Conservation (phyloP, 2,329 filamentous ascomycete species). For the Podosphaera leucotricha region DNA sequence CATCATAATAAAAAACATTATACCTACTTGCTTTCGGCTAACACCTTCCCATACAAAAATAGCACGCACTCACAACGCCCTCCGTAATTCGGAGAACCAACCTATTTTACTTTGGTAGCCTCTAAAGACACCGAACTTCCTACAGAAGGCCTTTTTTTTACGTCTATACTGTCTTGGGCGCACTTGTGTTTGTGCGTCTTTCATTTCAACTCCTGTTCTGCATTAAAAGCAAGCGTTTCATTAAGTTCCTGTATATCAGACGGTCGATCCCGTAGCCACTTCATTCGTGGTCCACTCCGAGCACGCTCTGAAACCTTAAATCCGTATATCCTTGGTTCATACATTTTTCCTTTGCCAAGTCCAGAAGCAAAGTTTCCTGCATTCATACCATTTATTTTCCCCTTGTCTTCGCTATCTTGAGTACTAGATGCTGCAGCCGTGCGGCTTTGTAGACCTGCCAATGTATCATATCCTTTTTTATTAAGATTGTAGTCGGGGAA, state of each 20-base stretch:
- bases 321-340: conserved; percentile 89
- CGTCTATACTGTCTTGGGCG: conserved; percentile 3
- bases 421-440: conserved; percentile 11
- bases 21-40: neutral
- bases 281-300: conserved; percentile 80
- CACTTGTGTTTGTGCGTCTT: conserved; percentile 7
- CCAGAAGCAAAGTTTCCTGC: conserved; percentile 73
- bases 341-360: conserved; percentile 60
- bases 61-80: neutral
- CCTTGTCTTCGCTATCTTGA: conserved; percentile 21
- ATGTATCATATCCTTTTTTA: conserved; percentile 39
- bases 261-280: conserved; percentile 77
- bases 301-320: conserved; percentile 85
- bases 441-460: conserved; percentile 19
- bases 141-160: conserved; percentile 7
- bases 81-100: neutral
- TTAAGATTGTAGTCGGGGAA: conserved; percentile 88
- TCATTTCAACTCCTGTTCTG: conserved; percentile 22
- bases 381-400: conserved; percentile 64
- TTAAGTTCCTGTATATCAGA: conserved; percentile 61
- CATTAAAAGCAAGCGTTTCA: conserved; percentile 37
- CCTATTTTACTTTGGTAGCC: conserved; percentile 6
- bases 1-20: neutral
- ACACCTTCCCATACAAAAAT: neutral
- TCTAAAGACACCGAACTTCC: conserved; percentile 16